phyloP scores from a whole-genome alignment of 441 rosid genomes.

The Sinapis alba region DNA sequence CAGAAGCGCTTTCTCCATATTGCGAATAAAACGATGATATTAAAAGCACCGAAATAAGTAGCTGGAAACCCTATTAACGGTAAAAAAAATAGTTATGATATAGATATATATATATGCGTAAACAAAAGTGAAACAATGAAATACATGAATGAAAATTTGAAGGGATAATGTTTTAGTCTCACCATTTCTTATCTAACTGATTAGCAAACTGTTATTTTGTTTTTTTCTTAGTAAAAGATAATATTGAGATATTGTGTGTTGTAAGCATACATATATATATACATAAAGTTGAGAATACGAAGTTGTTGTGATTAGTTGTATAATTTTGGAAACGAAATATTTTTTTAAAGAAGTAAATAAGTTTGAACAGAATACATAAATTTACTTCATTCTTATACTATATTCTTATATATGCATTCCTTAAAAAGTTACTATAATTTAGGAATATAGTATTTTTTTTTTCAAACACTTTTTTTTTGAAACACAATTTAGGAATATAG shows the following conservation, averaged over 20 bases:
- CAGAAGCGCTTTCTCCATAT: not conserved
- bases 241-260: not conserved
- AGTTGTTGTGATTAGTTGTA: not conserved
- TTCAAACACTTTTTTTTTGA: too few relatives aligned
- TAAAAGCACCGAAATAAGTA: not conserved
- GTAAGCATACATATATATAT: not conserved
- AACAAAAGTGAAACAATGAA: not conserved
- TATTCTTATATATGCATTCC: not conserved
- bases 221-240: not conserved
- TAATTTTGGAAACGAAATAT: not conserved
- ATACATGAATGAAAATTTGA: not conserved
- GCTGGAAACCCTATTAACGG: not conserved
- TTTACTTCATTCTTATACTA: not conserved
- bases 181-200: constrained; percentile 5
- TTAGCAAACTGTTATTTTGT: not conserved
- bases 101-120: not conserved
- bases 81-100: not conserved
- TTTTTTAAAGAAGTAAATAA: not conserved
- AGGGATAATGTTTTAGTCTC: not conserved
- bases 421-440: not conserved
- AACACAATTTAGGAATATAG: not conserved
- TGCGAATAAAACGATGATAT: not conserved
- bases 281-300: not conserved
- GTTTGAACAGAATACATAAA: not conserved
- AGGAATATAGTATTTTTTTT: not conserved